Conservation (phyloP, 2,329 filamentous ascomycete genomes). For the Ascomycota sp. region DNA sequence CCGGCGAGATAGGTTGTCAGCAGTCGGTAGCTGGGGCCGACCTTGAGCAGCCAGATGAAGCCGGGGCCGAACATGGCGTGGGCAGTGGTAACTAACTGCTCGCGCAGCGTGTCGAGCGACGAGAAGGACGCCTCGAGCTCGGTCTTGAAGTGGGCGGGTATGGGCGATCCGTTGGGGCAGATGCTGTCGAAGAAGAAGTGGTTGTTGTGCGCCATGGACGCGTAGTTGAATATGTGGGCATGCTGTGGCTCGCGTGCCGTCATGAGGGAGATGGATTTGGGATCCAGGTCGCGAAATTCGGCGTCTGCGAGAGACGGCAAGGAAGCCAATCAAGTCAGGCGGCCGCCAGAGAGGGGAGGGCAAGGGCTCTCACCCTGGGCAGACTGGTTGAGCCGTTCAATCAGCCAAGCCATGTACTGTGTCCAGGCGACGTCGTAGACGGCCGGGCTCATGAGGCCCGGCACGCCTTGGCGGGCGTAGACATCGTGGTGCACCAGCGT, state of each 20-base stretch:
- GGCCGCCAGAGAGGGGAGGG: neutral
- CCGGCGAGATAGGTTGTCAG: conserved; percentile 83
- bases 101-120: conserved; percentile 61
- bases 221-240: conserved; percentile 81
- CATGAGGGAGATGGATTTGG: conserved; percentile 50
- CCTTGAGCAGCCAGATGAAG: conserved; percentile 83
- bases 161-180: conserved; percentile 22
- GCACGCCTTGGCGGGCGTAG: conserved; percentile 34
- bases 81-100: conserved; percentile 63
- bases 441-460: conserved; percentile 47
- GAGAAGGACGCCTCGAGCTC: conserved; percentile 55
- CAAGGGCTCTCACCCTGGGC: neutral
- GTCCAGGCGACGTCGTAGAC: conserved; percentile 64
- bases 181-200: conserved; percentile 55
- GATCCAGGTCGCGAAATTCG: conserved; percentile 36
- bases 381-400: conserved; percentile 56
- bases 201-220: conserved; percentile 90
- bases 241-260: conserved; percentile 59
- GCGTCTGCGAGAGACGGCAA: conserved; percentile 26
- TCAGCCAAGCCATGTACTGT: conserved; percentile 55
- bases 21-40: conserved; percentile 35
- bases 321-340: neutral
- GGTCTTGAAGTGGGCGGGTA: conserved; percentile 32
- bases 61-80: conserved; percentile 89
- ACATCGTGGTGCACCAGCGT: conserved; percentile 23